Evolutionary conservation across 768 basidiomycete species (phyloP), one percentile per base, ranked within the genome.

Genomic region (Ramaria rubella): DNA sequence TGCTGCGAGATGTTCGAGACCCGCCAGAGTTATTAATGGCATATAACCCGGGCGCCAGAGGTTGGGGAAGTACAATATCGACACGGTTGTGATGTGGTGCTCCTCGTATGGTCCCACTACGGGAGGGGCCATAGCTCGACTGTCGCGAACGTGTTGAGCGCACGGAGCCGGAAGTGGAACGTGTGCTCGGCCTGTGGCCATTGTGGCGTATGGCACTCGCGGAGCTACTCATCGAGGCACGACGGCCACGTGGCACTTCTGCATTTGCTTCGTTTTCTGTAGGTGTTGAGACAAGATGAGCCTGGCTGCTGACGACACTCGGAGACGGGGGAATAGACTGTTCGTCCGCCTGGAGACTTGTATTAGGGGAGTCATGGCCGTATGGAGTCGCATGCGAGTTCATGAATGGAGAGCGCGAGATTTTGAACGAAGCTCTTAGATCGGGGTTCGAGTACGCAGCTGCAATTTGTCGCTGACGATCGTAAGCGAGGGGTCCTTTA

Each of bases 21-120:
- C n/a, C 36, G 44, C 31, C 27, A 26, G 5, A 29, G 33, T 40
- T 27, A 19, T 19, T 42, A 15, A 12, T 36, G 50, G n/a, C 15
- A 24, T 50, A 62, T n/a, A 75, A 67, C 38, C 67, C 66, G 11
- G 77, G 72, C 1, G 78, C 79, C 17, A 90, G 76, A 1, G 86
- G 87, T 1, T 79, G 68, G 0, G 88, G 88, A 3, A 88, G 72
- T 15, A 90, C 69, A 52, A 90, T 82, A 62, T 87, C 80, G 52
- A 89, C 69, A 54, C 76, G 76, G 64, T 75, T 80, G 5, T 75
- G 73, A 64, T 90, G 86, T 21, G 87, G 86, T 1, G 77, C 68
- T 31, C 85, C 85, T 17, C 80, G 75, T 24, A 82, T 30, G 3
- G 52, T 42, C 14, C 29, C 46, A 15, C 46, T 48, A 12, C 14